Conservation (phyloP, 1,284 basidiomycete species). For the Fomitopsis pinicola region DNA sequence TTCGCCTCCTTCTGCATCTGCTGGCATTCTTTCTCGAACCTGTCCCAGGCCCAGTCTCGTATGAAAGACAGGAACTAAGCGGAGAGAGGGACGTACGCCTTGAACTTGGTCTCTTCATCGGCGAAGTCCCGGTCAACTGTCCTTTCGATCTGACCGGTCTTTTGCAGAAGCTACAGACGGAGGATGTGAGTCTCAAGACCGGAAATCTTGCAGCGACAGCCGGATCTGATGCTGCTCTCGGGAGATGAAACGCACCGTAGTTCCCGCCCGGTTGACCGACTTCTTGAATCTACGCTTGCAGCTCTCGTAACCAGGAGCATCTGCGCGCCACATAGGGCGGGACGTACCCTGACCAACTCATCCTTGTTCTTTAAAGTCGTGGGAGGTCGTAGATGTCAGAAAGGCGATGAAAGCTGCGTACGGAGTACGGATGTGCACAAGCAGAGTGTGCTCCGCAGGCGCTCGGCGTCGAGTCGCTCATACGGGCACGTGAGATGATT, state of each 20-base stretch:
- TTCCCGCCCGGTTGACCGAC: slow-evolving; percentile 89
- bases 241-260: slow-evolving; percentile 52
- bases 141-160: slow-evolving; percentile 96
- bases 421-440: background rate
- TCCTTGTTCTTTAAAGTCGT: slow-evolving; percentile 11
- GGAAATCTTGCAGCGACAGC: background rate
- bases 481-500: background rate
- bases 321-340: no score
- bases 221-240: background rate
- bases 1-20: slow-evolving; percentile 95
- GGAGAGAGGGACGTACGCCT: slow-evolving; percentile 57
- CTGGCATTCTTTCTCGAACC: slow-evolving; percentile 92
- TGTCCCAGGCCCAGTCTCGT: slow-evolving; percentile 28
- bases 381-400: background rate
- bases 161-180: slow-evolving; percentile 74
- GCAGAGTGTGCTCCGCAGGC: background rate
- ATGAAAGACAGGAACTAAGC: background rate
- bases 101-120: slow-evolving; percentile 89
- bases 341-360: slow-evolving; percentile 49
- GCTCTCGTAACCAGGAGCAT: background rate
- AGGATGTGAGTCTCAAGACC: slow-evolving; percentile 3
- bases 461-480: background rate
- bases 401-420: background rate
- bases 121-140: slow-evolving; percentile 94
- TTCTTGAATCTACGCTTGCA: slow-evolving; percentile 78